Conservation (phyloP, 108 stramenopile genomes). For the Ochromonas danica region DNA sequence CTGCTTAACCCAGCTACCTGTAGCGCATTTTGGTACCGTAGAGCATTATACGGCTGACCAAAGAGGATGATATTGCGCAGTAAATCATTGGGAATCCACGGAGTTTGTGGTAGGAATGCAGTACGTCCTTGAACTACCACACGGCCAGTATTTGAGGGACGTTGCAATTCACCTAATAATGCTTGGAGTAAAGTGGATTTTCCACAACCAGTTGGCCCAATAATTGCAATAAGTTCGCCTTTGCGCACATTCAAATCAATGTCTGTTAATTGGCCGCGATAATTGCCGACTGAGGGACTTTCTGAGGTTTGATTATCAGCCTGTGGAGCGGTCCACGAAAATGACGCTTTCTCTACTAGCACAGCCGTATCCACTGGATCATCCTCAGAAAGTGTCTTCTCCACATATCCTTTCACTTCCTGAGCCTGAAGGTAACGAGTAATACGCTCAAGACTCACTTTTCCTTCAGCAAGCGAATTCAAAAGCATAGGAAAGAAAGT, state of each 20-base stretch:
- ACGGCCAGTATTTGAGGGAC: conserved; percentile 41
- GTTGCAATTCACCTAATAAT: conserved; percentile 59
- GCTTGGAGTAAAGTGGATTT: conserved; percentile 66
- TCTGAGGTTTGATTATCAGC: no score
- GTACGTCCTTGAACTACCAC: conserved; percentile 37
- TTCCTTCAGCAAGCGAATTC: conserved; percentile 30
- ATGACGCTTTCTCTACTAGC: not conserved
- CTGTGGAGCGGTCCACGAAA: not conserved
- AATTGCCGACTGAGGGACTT: not conserved
- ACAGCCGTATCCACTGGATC: not conserved
- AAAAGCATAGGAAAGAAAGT: conserved; percentile 22
- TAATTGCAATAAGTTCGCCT: conserved; percentile 79
- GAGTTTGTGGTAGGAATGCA: conserved; percentile 58
- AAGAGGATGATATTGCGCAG: conserved; percentile 32
- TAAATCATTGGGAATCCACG: conserved; percentile 58
- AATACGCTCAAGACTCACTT: not conserved
- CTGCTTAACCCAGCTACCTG: conserved; percentile 30
- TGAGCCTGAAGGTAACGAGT: not conserved
- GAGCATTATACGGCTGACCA: not conserved
- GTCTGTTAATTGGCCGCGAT: conserved; percentile 10
- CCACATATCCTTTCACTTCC: not conserved
- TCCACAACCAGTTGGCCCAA: conserved; percentile 83
- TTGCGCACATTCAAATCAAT: conserved; percentile 59
- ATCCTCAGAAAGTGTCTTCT: not conserved
- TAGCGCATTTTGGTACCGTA: conserved; percentile 34